phyloP scores from a whole-genome alignment of 148 eudicot genomes.

The Talinum fruticosum region DNA sequence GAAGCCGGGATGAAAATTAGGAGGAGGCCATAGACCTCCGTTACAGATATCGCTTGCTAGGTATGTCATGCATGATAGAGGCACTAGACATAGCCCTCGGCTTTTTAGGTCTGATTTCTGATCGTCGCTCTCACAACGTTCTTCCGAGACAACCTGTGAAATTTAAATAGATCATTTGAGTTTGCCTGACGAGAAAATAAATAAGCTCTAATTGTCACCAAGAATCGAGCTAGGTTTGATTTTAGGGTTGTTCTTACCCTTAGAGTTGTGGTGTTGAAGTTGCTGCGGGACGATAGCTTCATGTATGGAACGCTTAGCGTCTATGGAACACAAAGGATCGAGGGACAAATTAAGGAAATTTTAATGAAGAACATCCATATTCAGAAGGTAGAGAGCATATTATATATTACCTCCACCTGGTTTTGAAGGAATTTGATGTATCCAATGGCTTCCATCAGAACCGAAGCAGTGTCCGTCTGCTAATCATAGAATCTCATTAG shows the following conservation, averaged over 20 bases:
- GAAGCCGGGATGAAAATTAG: conserved; percentile 32
- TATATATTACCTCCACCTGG: conserved; percentile 78
- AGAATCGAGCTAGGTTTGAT: not conserved
- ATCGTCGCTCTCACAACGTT: conserved; percentile 20
- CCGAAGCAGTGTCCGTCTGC: conserved; percentile 96
- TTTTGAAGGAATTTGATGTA: conserved; percentile 88
- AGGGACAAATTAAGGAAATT: too few relatives aligned
- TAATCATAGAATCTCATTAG: not conserved
- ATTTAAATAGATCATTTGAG: not conserved
- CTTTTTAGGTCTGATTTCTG: conserved; percentile 49
- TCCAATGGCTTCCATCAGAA: conserved; percentile 87
- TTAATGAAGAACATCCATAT: too few relatives aligned
- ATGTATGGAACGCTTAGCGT: conserved; percentile 89
- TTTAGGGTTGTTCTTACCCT: conserved; percentile 42
- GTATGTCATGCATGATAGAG: conserved; percentile 66
- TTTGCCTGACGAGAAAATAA: too few relatives aligned
- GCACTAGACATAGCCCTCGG: conserved; percentile 82
- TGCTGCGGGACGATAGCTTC: conserved; percentile 59
- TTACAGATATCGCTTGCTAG: conserved; percentile 48
- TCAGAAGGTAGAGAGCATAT: too few relatives aligned
- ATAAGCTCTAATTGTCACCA: too few relatives aligned
- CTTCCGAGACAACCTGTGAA: conserved; percentile 33
- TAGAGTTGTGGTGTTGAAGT: conserved; percentile 30
- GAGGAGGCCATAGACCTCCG: conserved; percentile 54
- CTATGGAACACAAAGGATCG: conserved; percentile 30